phyloP scores from a whole-genome alignment of 805 yeast species.

The Candida hungchunana region DNA sequence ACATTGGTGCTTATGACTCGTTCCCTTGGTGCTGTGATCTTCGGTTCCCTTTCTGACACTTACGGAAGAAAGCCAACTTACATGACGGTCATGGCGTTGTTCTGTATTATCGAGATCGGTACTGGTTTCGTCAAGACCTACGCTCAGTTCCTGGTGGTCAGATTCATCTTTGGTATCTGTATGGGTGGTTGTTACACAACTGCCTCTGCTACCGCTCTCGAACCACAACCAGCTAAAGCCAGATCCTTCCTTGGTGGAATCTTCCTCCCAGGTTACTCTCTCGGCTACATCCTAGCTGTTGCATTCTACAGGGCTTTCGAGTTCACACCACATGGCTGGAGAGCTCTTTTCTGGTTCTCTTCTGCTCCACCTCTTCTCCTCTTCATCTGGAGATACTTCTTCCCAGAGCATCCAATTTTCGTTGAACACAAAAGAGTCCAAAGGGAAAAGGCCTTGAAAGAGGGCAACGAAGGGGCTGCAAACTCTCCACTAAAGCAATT shows the following conservation, averaged over 20 bases:
- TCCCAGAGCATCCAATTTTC: constrained; percentile 60
- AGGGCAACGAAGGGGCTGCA: constrained; percentile 20
- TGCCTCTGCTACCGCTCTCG: constrained; percentile 62
- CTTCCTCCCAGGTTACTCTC: constrained; percentile 53
- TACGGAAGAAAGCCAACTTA: constrained; percentile 70
- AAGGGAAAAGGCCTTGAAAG: constrained; percentile 26
- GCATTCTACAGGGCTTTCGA: constrained; percentile 61
- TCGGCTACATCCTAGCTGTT: constrained; percentile 63
- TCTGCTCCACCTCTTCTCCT: constrained; percentile 63
- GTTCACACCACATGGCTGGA: constrained; percentile 54
- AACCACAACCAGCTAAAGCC: constrained; percentile 55
- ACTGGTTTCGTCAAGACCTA: constrained; percentile 62
- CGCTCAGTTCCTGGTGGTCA: constrained; percentile 52
- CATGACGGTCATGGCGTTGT: constrained; percentile 45
- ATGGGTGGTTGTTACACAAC: constrained; percentile 73
- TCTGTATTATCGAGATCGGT: constrained; percentile 57
- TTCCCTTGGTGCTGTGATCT: constrained; percentile 60
- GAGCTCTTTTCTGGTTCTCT: constrained; percentile 69
- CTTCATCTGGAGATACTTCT: constrained; percentile 50
- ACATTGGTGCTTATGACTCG: constrained; percentile 68
- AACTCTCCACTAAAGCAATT: constrained; percentile 22
- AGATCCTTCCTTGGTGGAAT: constrained; percentile 61
- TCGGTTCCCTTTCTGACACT: constrained; percentile 58
- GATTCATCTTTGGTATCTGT: constrained; percentile 63
- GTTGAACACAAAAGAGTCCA: constrained; percentile 28